These are phyloP conservation scores for Talaromyces sp. DNA, from an alignment of 2,329 filamentous ascomycete species.

Conservation along the genomic window DNA sequence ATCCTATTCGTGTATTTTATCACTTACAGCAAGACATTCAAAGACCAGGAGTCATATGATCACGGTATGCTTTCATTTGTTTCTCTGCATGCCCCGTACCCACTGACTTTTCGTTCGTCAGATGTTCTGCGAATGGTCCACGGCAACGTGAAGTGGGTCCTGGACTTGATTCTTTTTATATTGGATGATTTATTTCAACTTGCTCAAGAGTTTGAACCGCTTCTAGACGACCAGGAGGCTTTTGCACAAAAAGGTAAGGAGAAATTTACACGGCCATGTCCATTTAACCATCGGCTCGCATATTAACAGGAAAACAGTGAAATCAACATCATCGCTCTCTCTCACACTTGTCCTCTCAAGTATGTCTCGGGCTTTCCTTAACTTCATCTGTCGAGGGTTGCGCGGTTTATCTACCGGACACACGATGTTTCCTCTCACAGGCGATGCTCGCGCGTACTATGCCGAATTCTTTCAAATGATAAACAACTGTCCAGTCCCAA, in stretches of 20 bases:
- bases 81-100: neutral
- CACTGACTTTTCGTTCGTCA: constrained; percentile 23
- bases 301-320: constrained; percentile 22
- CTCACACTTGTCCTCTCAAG: constrained; percentile 65
- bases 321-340: constrained; percentile 35
- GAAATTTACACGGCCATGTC: neutral
- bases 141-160: constrained; percentile 73
- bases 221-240: constrained; percentile 29
- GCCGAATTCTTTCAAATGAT: constrained; percentile 52
- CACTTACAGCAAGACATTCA: constrained; percentile 58
- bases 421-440: constrained; percentile 34
- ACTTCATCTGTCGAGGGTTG: constrained; percentile 63
- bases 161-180: constrained; percentile 59
- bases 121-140: constrained; percentile 69
- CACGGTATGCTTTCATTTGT: constrained; percentile 40
- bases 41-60: constrained; percentile 47
- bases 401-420: constrained; percentile 48
- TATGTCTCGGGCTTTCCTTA: constrained; percentile 67
- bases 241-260: constrained; percentile 33
- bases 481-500: constrained; percentile 53
- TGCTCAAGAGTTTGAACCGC: constrained; percentile 33
- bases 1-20: constrained; percentile 62
- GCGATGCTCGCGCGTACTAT: constrained; percentile 41
- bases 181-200: constrained; percentile 50
- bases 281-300: constrained; percentile 15